Percentiles rank a stretch among this genome's conserved stretches.
phyloP scores from a whole-genome alignment of 2,329 filamentous ascomycete genomes.

The Rhynchosporium secalis region DNA sequence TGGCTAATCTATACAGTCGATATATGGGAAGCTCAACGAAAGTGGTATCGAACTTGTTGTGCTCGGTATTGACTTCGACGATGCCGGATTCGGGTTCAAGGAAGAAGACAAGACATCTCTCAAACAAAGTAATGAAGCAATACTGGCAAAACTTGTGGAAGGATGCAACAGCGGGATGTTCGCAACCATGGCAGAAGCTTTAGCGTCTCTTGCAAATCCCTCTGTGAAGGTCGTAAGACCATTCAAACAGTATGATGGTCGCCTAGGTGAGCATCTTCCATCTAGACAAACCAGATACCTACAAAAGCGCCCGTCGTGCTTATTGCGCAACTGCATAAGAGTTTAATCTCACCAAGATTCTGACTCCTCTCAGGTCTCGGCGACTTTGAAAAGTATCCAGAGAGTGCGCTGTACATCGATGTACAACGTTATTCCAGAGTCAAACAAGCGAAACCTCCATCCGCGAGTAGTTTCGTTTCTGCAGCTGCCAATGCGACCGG shows the following conservation, averaged over 20 bases:
- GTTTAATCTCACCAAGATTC: not conserved
- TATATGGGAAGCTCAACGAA: slow-evolving; percentile 72
- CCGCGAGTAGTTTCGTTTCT: slow-evolving; percentile 73
- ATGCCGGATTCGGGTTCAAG: slow-evolving; percentile 84
- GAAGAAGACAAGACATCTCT: slow-evolving; percentile 76
- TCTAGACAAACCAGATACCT: not conserved
- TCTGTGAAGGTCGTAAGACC: slow-evolving; percentile 74
- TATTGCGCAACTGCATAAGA: not conserved
- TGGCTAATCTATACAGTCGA: slow-evolving; percentile 48
- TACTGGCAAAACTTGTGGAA: slow-evolving; percentile 64
- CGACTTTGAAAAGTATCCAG: slow-evolving; percentile 65
- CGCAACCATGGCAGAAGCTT: slow-evolving; percentile 84
- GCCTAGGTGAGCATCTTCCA: slow-evolving; percentile 51
- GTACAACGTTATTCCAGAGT: slow-evolving; percentile 91
- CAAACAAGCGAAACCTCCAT: slow-evolving; percentile 70
- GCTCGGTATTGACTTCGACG: slow-evolving; percentile 93
- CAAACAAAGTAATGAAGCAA: slow-evolving; percentile 76
- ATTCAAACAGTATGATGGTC: slow-evolving; percentile 76
- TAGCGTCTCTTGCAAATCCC: slow-evolving; percentile 76
- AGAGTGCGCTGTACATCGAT: slow-evolving; percentile 75
- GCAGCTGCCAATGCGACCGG: slow-evolving; percentile 39
- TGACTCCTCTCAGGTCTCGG: slow-evolving; percentile 57
- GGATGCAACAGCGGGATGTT: slow-evolving; percentile 68
- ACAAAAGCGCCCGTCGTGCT: not conserved
- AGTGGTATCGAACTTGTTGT: slow-evolving; percentile 76